Conservation (phyloP, 306 rosid genomes). For the Mimosa bimucronata region DNA sequence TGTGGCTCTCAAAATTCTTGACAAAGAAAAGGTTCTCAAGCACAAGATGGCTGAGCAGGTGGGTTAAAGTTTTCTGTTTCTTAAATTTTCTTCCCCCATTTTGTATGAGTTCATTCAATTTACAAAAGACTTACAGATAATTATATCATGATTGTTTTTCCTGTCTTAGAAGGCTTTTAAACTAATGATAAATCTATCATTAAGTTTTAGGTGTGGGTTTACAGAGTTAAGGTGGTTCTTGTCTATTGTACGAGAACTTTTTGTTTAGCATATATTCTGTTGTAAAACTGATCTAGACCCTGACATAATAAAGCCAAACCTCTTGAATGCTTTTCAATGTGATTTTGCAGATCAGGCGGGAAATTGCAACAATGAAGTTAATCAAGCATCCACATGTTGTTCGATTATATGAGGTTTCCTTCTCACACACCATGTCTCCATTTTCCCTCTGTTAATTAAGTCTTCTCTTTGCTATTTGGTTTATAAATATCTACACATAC, state of each 20-base stretch:
- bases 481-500: not conserved
- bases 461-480: not conserved
- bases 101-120: not conserved
- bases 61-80: not conserved
- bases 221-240: constrained; percentile 20
- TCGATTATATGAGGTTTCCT: constrained; percentile 73
- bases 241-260: constrained; percentile 5
- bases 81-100: constrained; percentile 1
- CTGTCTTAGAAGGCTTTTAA: constrained; percentile 16
- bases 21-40: constrained; percentile 95
- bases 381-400: constrained; percentile 98
- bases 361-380: constrained; percentile 92
- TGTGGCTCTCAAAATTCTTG: constrained; percentile 94
- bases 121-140: not conserved
- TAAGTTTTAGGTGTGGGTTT: constrained; percentile 24
- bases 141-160: constrained; percentile 15
- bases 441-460: not conserved
- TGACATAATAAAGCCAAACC: constrained; percentile 17
- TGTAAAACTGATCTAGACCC: constrained; percentile 7
- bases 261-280: not conserved
- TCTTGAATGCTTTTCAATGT: constrained; percentile 30
- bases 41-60: constrained; percentile 99
- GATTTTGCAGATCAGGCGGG: constrained; percentile 76
- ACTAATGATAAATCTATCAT: constrained; percentile 16
- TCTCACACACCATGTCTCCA: constrained; percentile 20